A percentile compares a stretch with the other conserved stretches of the same genome.
Conservation (phyloP, 2,329 filamentous ascomycete species). For the Alternaria novae-zelandiae region DNA sequence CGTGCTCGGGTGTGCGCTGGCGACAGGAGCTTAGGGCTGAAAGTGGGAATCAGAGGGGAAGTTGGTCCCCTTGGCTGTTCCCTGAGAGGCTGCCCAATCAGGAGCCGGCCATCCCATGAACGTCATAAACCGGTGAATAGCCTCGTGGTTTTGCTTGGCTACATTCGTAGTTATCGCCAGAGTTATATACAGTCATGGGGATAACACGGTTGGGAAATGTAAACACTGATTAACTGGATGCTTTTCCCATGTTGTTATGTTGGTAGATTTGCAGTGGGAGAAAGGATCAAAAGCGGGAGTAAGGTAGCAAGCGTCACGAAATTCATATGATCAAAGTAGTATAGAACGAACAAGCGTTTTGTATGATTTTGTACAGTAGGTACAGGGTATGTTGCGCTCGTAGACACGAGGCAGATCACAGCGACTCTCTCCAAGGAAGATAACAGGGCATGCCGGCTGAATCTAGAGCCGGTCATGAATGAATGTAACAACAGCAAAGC, state of each 20-base stretch:
- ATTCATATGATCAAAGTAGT: not conserved
- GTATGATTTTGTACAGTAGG: constrained; percentile 20
- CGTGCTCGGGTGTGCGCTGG: constrained; percentile 37
- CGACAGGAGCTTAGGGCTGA: constrained; percentile 29
- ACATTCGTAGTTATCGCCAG: not conserved
- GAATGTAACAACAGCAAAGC: constrained; percentile 13
- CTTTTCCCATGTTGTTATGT: not conserved
- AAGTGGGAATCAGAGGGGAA: constrained; percentile 20
- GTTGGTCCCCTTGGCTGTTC: constrained; percentile 12
- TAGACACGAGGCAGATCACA: constrained; percentile 18
- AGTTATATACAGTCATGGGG: no score
- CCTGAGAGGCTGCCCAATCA: constrained; percentile 20
- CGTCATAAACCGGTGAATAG: constrained; percentile 25
- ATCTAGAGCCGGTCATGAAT: constrained; percentile 21
- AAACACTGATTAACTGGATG: not conserved
- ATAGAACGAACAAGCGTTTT: constrained; percentile 14
- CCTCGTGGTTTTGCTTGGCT: not conserved
- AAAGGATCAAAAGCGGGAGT: no score
- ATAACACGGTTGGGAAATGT: not conserved
- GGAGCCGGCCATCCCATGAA: constrained; percentile 2
- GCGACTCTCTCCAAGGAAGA: constrained; percentile 12
- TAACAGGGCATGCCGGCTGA: constrained; percentile 22
- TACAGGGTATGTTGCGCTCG: constrained; percentile 13
- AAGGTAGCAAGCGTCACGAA: not conserved
- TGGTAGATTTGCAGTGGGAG: no score